These are phyloP conservation scores for Crithidia expoeki DNA, from an alignment of 208 protist genomes.

Conservation along the genomic window DNA sequence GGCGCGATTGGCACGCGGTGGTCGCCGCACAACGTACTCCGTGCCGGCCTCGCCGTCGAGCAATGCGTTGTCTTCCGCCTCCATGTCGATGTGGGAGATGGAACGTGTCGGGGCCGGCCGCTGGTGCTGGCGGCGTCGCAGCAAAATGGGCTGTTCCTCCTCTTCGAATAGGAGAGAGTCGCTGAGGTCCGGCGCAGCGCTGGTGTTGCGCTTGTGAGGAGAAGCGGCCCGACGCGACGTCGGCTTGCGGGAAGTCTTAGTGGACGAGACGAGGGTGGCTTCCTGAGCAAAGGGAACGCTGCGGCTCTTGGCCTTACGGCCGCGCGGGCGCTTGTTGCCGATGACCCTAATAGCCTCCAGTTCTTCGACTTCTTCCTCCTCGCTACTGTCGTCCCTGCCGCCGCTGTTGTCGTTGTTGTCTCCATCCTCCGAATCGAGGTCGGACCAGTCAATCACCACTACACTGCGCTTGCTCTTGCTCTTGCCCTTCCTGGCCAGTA, in stretches of 20 bases:
- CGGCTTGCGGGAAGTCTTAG: slow-evolving; percentile 10
- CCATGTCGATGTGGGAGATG: slow-evolving; percentile 54
- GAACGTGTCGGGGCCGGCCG: slow-evolving; percentile 51
- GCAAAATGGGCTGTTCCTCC: slow-evolving; percentile 73
- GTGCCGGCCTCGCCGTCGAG: slow-evolving; percentile 30
- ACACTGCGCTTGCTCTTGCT: slow-evolving; percentile 81
- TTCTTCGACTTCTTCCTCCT: slow-evolving; percentile 12
- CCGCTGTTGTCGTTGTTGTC: slow-evolving; percentile 11
- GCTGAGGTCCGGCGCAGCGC: slow-evolving; percentile 49
- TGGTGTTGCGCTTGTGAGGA: slow-evolving; percentile 34
- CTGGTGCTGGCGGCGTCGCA: slow-evolving; percentile 53
- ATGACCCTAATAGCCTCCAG: neutral
- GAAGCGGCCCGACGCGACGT: slow-evolving; percentile 24
- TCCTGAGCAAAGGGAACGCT: slow-evolving; percentile 15
- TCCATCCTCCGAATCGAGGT: slow-evolving; percentile 42
- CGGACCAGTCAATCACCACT: slow-evolving; percentile 87
- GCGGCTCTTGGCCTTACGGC: slow-evolving; percentile 27
- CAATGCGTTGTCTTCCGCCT: slow-evolving; percentile 39
- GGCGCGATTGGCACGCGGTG: slow-evolving; percentile 40
- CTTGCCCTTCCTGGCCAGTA: slow-evolving; percentile 54
- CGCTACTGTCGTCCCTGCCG: slow-evolving; percentile 6
- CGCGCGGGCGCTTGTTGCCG: slow-evolving; percentile 23
- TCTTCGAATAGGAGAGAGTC: slow-evolving; percentile 67
- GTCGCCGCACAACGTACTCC: slow-evolving; percentile 39
- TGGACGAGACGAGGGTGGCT: slow-evolving; percentile 18